Conservation (phyloP, 2,329 filamentous ascomycete genomes). For the Epichloe uncinata region DNA sequence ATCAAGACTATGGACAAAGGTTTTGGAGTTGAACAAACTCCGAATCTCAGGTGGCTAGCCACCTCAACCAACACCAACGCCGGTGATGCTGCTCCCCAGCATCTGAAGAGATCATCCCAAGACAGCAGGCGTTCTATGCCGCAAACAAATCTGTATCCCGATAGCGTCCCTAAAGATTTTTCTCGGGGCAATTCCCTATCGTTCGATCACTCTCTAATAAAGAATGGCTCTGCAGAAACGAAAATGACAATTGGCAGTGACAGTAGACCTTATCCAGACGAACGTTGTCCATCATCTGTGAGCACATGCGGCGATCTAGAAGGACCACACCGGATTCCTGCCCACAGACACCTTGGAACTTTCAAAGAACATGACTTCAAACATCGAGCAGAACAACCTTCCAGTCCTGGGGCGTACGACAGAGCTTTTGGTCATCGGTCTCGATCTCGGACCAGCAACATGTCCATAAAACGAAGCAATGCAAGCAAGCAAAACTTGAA, state of each 20-base stretch:
- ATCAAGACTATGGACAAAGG: background rate
- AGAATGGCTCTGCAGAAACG: background rate
- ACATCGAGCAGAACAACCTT: background rate
- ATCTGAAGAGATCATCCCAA: background rate
- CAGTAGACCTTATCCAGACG: background rate
- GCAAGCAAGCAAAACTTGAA: conserved; percentile 7
- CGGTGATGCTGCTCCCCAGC: background rate
- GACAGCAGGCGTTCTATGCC: background rate
- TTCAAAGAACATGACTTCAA: conserved; percentile 1
- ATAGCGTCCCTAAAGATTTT: background rate
- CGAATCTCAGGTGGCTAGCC: background rate
- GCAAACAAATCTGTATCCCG: background rate
- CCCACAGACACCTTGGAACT: conserved; percentile 3
- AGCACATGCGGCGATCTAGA: conserved; percentile 21
- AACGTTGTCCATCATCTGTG: conserved; percentile 7
- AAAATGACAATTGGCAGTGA: background rate
- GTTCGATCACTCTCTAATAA: background rate
- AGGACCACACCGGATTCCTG: conserved; percentile 12
- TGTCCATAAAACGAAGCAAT: conserved; percentile 17
- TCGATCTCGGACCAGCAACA: conserved; percentile 19
- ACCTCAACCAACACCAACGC: background rate
- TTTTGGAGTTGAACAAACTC: background rate
- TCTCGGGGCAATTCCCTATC: background rate
- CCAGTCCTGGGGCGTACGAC: background rate
- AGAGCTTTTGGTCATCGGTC: conserved; percentile 9